A percentile compares a stretch with the other conserved stretches of the same genome.
Conservation (phyloP, 179 eudicot species). For the Beta macrorhiza region DNA sequence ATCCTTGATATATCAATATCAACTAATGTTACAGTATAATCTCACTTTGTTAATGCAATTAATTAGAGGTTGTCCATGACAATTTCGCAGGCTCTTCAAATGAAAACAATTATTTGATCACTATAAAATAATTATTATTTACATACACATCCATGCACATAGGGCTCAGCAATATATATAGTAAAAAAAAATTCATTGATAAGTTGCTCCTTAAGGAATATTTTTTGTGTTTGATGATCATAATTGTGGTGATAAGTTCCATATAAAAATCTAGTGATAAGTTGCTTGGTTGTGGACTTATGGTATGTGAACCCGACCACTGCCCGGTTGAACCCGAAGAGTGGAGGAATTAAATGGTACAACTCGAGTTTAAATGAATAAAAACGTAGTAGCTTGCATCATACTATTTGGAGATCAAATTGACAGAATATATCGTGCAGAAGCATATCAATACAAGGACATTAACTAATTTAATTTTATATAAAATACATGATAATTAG, state of each 20-base stretch:
- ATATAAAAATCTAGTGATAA: neutral
- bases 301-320: constrained; percentile 33
- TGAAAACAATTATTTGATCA: too few species aligned
- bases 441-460: neutral
- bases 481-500: too few species aligned
- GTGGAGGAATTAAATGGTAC: constrained; percentile 6
- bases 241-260: neutral
- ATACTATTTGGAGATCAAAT: neutral
- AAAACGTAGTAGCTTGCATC: constrained; percentile 12
- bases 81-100: too few species aligned
- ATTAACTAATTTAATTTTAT: neutral
- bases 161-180: too few species aligned
- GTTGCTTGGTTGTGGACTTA: neutral
- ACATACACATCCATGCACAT: neutral
- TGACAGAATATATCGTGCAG: constrained; percentile 11
- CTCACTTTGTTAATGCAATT: neutral
- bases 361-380: neutral
- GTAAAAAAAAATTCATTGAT: neutral
- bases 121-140: neutral
- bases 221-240: neutral
- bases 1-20: neutral
- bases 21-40: too few species aligned
- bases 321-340: constrained; percentile 27
- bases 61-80: neutral
- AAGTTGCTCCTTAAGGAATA: neutral